These are phyloP conservation scores for Ogataea pignaliae DNA, from an alignment of 805 yeast species.

Conservation along the genomic window DNA sequence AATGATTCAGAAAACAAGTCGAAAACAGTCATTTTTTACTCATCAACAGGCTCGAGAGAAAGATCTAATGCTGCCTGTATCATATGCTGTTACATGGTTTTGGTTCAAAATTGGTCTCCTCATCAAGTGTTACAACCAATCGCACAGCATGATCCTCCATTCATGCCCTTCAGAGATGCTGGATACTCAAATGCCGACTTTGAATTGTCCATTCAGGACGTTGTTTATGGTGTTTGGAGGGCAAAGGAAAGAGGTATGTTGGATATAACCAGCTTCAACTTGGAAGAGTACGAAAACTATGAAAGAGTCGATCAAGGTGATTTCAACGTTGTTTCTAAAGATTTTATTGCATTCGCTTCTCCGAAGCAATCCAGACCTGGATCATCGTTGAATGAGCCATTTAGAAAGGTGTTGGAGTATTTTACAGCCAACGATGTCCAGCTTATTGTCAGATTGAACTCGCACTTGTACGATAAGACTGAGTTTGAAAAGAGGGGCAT, in stretches of 20 bases:
- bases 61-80: constrained; percentile 94
- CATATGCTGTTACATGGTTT: constrained; percentile 88
- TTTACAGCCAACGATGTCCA: constrained; percentile 72
- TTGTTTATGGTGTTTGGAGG: constrained; percentile 95
- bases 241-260: constrained; percentile 90
- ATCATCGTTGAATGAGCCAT: constrained; percentile 62
- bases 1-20: constrained; percentile 81
- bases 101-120: constrained; percentile 97
- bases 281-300: constrained; percentile 91
- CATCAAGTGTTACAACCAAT: constrained; percentile 95
- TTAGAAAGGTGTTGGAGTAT: constrained; percentile 74
- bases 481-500: constrained; percentile 83
- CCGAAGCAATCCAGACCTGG: constrained; percentile 69
- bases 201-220: constrained; percentile 88
- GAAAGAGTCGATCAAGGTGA: constrained; percentile 98
- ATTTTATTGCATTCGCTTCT: constrained; percentile 96
- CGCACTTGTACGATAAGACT: constrained; percentile 79
- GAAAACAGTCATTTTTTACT: constrained; percentile 87
- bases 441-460: constrained; percentile 86
- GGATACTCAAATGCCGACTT: constrained; percentile 96
- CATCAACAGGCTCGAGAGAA: constrained; percentile 73
- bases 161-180: constrained; percentile 94
- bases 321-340: constrained; percentile 85
- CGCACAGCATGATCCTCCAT: constrained; percentile 87
- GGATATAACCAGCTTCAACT: constrained; percentile 78